Base-by-base conservation (phyloP, 306 rosid species). In the Urtica urens region DNA sequence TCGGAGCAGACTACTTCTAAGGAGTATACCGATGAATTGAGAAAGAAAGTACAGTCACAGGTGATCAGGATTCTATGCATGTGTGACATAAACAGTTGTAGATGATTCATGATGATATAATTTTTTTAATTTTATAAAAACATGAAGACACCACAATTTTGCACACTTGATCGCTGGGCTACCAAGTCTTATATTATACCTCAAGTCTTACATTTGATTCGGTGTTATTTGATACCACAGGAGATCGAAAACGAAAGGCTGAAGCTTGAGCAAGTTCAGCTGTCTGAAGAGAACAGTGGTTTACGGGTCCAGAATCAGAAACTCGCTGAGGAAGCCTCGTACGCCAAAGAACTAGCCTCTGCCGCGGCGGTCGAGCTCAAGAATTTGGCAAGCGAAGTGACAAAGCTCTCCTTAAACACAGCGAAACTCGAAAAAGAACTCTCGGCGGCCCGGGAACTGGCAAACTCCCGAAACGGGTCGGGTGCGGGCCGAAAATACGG, bases 331-430 rank as follows among this genome's bases (percentile, higher is more conserved):
- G 99, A 92, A 78, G 94, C 99, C 62, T 82, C 86, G 42, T 92
- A 92, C 65, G 99, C 99, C 35, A 92, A 86, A 60, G 99, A 92
- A 60, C 68, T 92, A 53, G 99, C 99, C 40, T 82, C 99, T 53
- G 99, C 99, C 59, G 99, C 99, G 58, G 99, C 99, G 38, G 86
- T 92, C 41, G 99, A 92, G 60, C 65, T 92, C 66, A 92, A 92
- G 72, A 92, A 86, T 82, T 76, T 92, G 78, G 96, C 96, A 40
- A 79, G 87, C 71, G 96, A 92, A 76, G 94, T 92, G 69, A 92
- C 99, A 11, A 92, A 80, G 71, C 78, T 86, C 47, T 92, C 99
- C 43, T 59, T 86, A 53, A 96, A 82, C 51, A 86, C 66, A 70
- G 74, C 83, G 6, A 92, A 92, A 70, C 58, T 86, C 44, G 96